Evolutionary conservation across 1,284 basidiomycete genomes (phyloP), one percentile per base, ranked within the genome.

Genomic region (Salmacisia buchloeana): DNA sequence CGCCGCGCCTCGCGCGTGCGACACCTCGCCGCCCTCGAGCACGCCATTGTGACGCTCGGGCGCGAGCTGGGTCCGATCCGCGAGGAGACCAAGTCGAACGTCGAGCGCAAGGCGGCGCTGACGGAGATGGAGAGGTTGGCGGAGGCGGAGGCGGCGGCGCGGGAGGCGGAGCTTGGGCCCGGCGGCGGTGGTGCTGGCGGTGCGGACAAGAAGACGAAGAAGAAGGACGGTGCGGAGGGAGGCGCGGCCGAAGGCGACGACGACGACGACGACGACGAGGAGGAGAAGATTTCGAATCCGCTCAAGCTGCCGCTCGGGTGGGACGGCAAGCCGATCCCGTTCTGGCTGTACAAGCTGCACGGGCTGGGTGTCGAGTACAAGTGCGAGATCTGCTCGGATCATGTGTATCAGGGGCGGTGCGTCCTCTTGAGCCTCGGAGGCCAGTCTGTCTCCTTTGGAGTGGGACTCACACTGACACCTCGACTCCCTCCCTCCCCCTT

Each of bases 271-370:
- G 71, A 70, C 23, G 69, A 69, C 38, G 68, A 34, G 69, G 92
- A 96, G 74, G 91, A 91, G 69, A 87, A 90, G 71, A 92, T 97
- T 58, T 98, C 98, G 82, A 98, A 99, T 78, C 96, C 96, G 41
- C 86, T 98, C 61, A 97, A 97, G 82, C 83, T 98, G 43, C 96
- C 96, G 10, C 85, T 98, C 2, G 94, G 94, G 1, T 97, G 94
- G 94, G 94, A 97, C 78, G 93, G 93, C 43, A 96, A 94, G 79
- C 94, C 94, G 18, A 98, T 98, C 74, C 94, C 96, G 18, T 97
- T 93, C 80, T 98, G 94, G 94, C 80, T 99, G 65, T 99, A 94
- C 83, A 98, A 97, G 81, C 83, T 99, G 60, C 96, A 98, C 80
- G 96, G 96, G 1, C 84, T 98, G 25, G 94, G 94, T 31, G 94